These are phyloP conservation scores for Botrytis medusae DNA, from an alignment of 2,329 filamentous ascomycete genomes.

Conservation along the genomic window DNA sequence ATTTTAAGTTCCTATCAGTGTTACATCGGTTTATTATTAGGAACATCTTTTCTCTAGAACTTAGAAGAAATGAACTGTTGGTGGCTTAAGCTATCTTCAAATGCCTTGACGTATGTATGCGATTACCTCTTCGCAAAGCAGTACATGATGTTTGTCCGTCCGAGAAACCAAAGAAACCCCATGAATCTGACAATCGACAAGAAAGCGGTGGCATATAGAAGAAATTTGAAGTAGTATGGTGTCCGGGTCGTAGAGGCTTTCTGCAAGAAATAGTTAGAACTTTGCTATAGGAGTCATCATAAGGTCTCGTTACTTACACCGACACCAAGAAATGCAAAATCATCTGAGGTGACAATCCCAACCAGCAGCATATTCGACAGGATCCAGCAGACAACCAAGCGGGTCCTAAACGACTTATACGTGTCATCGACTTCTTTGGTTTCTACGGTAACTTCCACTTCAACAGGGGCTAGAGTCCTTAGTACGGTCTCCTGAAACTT, in stretches of 20 bases:
- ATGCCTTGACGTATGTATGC: neutral
- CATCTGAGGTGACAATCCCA: slow-evolving; percentile 85
- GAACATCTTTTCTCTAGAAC: no score
- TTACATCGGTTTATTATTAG: no score
- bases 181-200: slow-evolving; percentile 86
- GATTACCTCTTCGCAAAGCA: slow-evolving; percentile 69
- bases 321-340: slow-evolving; percentile 80
- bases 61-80: neutral
- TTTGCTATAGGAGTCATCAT: slow-evolving; percentile 46
- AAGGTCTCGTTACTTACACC: slow-evolving; percentile 77
- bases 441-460: slow-evolving; percentile 72
- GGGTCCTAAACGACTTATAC: slow-evolving; percentile 99
- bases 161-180: slow-evolving; percentile 92
- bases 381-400: slow-evolving; percentile 90
- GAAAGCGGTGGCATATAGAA: slow-evolving; percentile 84
- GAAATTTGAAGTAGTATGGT: slow-evolving; percentile 68
- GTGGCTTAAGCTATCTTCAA: neutral
- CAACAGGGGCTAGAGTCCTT: slow-evolving; percentile 82
- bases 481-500: slow-evolving; percentile 96
- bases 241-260: neutral
- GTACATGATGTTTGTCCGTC: slow-evolving; percentile 92
- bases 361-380: slow-evolving; percentile 89
- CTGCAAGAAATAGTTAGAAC: slow-evolving; percentile 51
- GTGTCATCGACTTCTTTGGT: slow-evolving; percentile 92
- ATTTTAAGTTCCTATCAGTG: no score